Evolutionary conservation across 2,329 filamentous ascomycete genomes (phyloP).

Genomic region (Akanthomyces uredinophilus): DNA sequence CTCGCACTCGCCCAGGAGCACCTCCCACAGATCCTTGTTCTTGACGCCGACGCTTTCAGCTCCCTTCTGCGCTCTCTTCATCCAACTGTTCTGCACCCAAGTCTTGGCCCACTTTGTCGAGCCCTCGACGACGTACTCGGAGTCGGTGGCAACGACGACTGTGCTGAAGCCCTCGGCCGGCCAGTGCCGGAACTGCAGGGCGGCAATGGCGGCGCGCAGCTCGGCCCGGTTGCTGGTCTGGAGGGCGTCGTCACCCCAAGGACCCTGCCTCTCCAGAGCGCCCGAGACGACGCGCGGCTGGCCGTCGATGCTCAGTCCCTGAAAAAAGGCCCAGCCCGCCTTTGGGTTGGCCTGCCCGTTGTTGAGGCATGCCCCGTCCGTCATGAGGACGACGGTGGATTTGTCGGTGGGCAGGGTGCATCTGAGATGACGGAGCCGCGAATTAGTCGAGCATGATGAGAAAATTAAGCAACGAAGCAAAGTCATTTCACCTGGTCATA

Average conservation of each 20-base stretch:
- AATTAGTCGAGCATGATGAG: conserved; percentile 9
- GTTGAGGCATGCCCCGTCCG: conserved; percentile 40
- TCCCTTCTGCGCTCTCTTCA: conserved; percentile 19
- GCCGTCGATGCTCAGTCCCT: conserved; percentile 17
- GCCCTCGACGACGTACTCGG: conserved; percentile 44
- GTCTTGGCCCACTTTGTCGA: conserved; percentile 36
- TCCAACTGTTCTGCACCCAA: conserved; percentile 45
- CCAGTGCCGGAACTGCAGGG: conserved; percentile 41
- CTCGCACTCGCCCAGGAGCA: conserved; percentile 38
- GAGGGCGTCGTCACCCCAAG: conserved; percentile 29
- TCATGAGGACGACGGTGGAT: conserved; percentile 35
- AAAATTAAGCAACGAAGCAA: neutral
- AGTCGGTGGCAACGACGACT: conserved; percentile 51
- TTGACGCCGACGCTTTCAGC: conserved; percentile 31
- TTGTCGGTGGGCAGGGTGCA: conserved; percentile 29
- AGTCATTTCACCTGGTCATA: conserved; percentile 19
- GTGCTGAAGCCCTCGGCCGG: conserved; percentile 32
- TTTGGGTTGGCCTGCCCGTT: conserved; percentile 34
- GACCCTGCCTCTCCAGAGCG: conserved; percentile 39
- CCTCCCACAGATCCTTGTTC: conserved; percentile 50
- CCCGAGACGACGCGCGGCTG: conserved; percentile 21
- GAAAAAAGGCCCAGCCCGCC: conserved; percentile 37
- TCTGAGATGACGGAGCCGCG: conserved; percentile 18
- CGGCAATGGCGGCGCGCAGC: conserved; percentile 49
- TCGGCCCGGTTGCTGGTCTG: conserved; percentile 51